phyloP scores from a whole-genome alignment of 73 alveolate genomes.

The Paramecium biaurelia region DNA sequence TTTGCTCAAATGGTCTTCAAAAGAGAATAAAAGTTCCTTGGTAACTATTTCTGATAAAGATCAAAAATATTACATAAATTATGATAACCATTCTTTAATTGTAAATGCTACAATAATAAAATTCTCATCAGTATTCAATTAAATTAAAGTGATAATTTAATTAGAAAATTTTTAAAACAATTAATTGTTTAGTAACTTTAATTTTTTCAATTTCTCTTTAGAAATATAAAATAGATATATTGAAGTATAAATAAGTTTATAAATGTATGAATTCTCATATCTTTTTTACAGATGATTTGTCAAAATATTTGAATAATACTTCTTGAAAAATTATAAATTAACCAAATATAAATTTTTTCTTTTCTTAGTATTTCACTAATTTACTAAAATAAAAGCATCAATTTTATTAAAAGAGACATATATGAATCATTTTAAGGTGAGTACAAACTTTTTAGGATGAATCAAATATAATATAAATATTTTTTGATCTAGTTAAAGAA shows the following conservation, averaged over 20 bases:
- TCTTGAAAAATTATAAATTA: not conserved
- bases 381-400: not conserved
- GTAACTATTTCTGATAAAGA: constrained; percentile 14
- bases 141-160: not conserved
- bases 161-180: not conserved
- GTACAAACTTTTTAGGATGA: not conserved
- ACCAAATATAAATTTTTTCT: not conserved
- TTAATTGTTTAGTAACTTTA: not conserved
- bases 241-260: not conserved
- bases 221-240: too few species aligned
- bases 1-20: constrained; percentile 5
- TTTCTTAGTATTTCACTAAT: not conserved
- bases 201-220: not conserved
- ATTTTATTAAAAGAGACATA: not conserved
- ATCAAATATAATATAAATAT: not conserved
- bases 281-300: not conserved
- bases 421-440: not conserved
- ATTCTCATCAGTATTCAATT: not conserved
- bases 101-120: not conserved
- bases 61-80: not conserved
- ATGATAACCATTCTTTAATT: not conserved
- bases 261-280: not conserved
- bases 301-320: not conserved
- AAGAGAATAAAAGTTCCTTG: not conserved
- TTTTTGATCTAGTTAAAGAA: not conserved